Base-by-base conservation (phyloP, 2,329 filamentous ascomycete genomes). In the Colletotrichum costaricense region DNA sequence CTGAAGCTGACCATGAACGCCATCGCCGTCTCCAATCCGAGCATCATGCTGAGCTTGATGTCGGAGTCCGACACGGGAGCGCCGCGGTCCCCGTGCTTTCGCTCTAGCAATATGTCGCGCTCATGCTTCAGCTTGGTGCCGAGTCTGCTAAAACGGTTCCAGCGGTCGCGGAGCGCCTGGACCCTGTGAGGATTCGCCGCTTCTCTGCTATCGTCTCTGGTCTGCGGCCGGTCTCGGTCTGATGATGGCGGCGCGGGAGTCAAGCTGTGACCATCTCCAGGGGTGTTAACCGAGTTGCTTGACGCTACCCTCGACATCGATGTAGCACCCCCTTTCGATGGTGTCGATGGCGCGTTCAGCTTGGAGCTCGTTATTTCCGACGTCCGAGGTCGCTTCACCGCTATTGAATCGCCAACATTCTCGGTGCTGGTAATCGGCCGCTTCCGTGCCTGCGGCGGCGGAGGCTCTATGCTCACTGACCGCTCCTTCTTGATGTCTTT, bases 1-100 rank as follows among this genome's bases (percentile, higher is more conserved):
- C 88, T 84, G 78, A 90, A 90, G 1, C 85, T 84, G 16, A 88
- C 80, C 81, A 90, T 86, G 76, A 89, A 91, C 5, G 86, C 84
- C 66, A 89, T 78, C 24, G 87, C 82, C 78, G 87, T 87, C 76
- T 89, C 87, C 9, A 89, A 79, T 42, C 84, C 84, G 12, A 87
- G 80, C 1, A 83, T 83, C 35, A 82, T 83, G 38, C 82, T 82
- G n/a, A 83, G 80, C 76, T 85, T 86, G 65, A 81, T 79, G 28
- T 83, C 83, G 7, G 79, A 67, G n/a, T 81, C 79, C 46, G 79
- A 76, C 7, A 76, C 73, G 22, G 77, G 78, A 6, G 76, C 67
- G 62, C 30, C 64, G 73, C 73, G 54, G 70, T 63, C 69, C 35
- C 63, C 42, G 33, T 73, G 71, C 28, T 73, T 77, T 16, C 66